Evolutionary conservation across 1,284 basidiomycete genomes (phyloP).

Genomic region (Phellinidium pouzarii): DNA sequence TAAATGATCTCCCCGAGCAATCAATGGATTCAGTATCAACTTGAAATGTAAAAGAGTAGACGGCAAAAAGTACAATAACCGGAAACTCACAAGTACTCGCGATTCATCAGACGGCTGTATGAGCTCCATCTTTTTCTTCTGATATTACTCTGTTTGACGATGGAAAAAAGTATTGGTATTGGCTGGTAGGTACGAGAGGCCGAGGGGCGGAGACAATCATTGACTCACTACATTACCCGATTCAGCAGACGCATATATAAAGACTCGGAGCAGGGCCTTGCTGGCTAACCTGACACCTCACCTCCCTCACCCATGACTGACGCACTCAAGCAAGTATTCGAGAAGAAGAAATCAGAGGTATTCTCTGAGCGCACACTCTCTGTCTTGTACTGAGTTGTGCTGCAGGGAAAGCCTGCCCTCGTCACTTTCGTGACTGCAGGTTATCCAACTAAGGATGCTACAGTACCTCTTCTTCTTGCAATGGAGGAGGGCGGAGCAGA

Average conservation of each 20-base stretch:
- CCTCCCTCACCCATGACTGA: constrained; percentile 50
- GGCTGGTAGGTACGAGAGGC: no score
- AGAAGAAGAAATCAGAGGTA: constrained; percentile 63
- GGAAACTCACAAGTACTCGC: constrained; percentile 46
- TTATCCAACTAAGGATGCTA: constrained; percentile 72
- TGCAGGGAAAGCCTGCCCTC: constrained; percentile 64
- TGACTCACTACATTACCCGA: not conserved
- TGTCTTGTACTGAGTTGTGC: constrained; percentile 5
- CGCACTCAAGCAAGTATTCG: constrained; percentile 68
- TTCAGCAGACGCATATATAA: constrained; percentile 18
- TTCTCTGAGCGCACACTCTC: constrained; percentile 5
- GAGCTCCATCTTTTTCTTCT: constrained; percentile 6
- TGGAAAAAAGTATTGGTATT: no score
- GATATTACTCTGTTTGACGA: not conserved
- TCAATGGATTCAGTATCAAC: not conserved
- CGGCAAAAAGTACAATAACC: not conserved
- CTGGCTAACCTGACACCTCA: constrained; percentile 4
- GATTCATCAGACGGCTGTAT: constrained; percentile 53
- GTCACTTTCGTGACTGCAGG: constrained; percentile 92
- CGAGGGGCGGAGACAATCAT: not conserved
- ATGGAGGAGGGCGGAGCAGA: constrained; percentile 93
- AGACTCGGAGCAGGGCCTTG: constrained; percentile 12
- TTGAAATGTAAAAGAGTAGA: no score
- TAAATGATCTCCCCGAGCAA: constrained; percentile 59
- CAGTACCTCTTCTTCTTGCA: constrained; percentile 83